Percentiles rank a stretch among this genome's conserved stretches.
phyloP scores from a whole-genome alignment of 2,329 filamentous ascomycete species.

The Epichloe brachyelytri region DNA sequence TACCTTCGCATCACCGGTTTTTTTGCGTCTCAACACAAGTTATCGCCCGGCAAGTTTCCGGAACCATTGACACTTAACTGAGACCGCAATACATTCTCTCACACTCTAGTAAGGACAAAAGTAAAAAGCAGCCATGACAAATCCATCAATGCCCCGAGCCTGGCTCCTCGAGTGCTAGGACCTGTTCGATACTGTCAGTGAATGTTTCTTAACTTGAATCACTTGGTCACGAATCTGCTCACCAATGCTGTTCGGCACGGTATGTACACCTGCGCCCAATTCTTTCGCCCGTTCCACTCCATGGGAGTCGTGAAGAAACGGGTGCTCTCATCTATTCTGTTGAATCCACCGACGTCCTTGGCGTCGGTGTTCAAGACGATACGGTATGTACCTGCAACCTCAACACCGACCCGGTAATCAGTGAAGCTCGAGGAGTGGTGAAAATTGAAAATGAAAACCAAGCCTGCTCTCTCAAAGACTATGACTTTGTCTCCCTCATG shows the following conservation, averaged over 20 bases:
- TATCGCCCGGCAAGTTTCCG: background rate
- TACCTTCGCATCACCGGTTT: background rate
- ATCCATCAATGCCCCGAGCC: background rate
- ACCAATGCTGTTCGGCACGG: conserved; percentile 76
- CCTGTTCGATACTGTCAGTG: conserved; percentile 21
- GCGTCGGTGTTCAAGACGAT: conserved; percentile 76
- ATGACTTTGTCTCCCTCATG: conserved; percentile 89
- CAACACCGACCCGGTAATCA: conserved; percentile 86
- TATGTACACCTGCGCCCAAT: conserved; percentile 87
- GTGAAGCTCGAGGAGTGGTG: conserved; percentile 72
- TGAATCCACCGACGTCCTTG: conserved; percentile 65
- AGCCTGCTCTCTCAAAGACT: conserved; percentile 82
- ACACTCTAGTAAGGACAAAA: too few relatives aligned
- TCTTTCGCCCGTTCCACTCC: conserved; percentile 78
- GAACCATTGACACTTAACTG: too few relatives aligned
- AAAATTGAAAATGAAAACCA: conserved; percentile 96
- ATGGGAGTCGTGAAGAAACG: conserved; percentile 87
- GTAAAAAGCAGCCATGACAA: conserved; percentile 1
- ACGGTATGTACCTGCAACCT: conserved; percentile 71
- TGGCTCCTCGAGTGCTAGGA: conserved; percentile 34
- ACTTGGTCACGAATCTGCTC: conserved; percentile 19
- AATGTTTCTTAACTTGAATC: background rate
- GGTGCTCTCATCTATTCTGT: conserved; percentile 63
- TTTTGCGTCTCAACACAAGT: background rate
- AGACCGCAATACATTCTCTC: background rate